Percentiles rank a stretch among this genome's conserved stretches.
Conservation (phyloP, 495 filamentous ascomycete species). For the Penicillium mononematosum region DNA sequence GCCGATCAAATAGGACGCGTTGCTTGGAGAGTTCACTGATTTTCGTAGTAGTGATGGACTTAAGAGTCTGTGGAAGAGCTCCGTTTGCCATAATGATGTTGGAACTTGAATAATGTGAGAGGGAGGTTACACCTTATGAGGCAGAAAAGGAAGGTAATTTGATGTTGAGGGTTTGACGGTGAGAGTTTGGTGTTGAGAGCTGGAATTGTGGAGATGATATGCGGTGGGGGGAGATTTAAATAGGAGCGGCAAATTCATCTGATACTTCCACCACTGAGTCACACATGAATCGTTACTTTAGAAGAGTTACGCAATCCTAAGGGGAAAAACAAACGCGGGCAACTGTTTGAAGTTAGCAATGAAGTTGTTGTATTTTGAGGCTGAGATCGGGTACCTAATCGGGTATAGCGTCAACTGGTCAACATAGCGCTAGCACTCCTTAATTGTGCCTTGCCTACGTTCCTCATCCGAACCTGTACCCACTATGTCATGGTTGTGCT, state of each 20-base stretch:
- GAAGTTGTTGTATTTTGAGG: neutral
- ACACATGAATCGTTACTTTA: neutral
- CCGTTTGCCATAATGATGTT: constrained; percentile 26
- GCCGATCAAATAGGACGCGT: constrained; percentile 50
- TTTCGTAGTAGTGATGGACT: constrained; percentile 65
- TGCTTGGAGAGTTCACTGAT: constrained; percentile 61
- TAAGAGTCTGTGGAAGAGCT: constrained; percentile 59
- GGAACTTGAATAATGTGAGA: neutral
- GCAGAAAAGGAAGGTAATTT: neutral
- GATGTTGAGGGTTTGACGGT: neutral
- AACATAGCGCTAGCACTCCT: neutral
- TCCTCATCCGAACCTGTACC: no score
- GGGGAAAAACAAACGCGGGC: neutral
- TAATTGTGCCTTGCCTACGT: no score
- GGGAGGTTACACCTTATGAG: neutral
- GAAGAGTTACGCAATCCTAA: neutral
- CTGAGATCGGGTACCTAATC: constrained; percentile 5
- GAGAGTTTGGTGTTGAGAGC: neutral
- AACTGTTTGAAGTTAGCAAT: neutral
- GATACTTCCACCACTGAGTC: neutral
- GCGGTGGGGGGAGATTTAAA: neutral
- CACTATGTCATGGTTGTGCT: no score
- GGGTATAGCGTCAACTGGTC: neutral
- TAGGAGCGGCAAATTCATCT: neutral
- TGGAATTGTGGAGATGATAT: neutral